Evolutionary conservation across 345 rosid species (phyloP).

Genomic region (Corchorus capsularis): DNA sequence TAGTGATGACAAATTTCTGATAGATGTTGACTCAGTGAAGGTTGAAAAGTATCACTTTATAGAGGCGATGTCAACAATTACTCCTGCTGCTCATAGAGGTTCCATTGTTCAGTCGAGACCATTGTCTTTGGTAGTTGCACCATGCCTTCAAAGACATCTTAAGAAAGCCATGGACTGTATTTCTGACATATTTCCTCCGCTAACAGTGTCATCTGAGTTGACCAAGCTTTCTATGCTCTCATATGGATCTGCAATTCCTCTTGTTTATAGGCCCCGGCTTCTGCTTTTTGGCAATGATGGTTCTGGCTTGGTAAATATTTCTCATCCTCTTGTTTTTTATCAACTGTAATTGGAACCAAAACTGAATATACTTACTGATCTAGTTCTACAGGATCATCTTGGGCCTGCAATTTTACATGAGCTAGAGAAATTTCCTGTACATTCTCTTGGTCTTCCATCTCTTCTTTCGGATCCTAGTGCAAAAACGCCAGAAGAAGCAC

Average conservation of each 20-base stretch:
- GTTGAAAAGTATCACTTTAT: conserved; percentile 89
- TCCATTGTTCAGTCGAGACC: conserved; percentile 96
- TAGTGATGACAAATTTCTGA: conserved; percentile 90
- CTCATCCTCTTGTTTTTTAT: conserved; percentile 24
- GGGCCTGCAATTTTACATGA: conserved; percentile 98
- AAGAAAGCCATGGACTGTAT: conserved; percentile 68
- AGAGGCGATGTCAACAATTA: conserved; percentile 95
- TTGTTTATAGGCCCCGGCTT: conserved; percentile 95
- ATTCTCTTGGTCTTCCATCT: conserved; percentile 95
- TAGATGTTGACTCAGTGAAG: conserved; percentile 88
- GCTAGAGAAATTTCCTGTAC: conserved; percentile 96
- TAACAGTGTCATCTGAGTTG: conserved; percentile 67
- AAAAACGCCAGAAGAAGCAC: conserved; percentile 97
- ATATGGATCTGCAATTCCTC: conserved; percentile 88
- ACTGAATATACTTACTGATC: conserved; percentile 72
- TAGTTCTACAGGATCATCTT: conserved; percentile 94
- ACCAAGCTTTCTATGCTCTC: conserved; percentile 92
- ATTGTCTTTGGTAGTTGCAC: conserved; percentile 86
- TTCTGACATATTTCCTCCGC: conserved; percentile 77
- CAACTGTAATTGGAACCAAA: conserved; percentile 31
- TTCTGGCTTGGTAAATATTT: conserved; percentile 89
- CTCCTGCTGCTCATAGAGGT: conserved; percentile 99
- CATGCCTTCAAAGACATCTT: conserved; percentile 86
- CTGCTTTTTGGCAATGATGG: conserved; percentile 83
- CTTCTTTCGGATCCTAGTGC: conserved; percentile 99